These are phyloP conservation scores for Alternaria gansuensis DNA, from an alignment of 2,329 filamentous ascomycete genomes.

Conservation along the genomic window DNA sequence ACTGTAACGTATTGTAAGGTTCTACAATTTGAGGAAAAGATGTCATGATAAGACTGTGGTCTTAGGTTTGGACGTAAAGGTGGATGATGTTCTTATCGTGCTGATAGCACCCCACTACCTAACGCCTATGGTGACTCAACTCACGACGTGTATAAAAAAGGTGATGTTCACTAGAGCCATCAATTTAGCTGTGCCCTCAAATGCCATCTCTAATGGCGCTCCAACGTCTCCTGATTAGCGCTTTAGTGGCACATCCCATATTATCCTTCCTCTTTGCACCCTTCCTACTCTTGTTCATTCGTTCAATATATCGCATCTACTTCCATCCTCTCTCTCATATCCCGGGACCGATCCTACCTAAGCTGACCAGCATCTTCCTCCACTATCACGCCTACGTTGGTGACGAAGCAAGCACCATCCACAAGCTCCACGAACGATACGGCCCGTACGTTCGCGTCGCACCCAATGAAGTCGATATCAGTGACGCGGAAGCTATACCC, in stretches of 20 bases:
- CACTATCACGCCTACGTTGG: constrained; percentile 43
- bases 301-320: constrained; percentile 35
- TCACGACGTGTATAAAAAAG: constrained; percentile 12
- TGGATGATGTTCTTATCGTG: constrained; percentile 1
- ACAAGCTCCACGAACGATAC: constrained; percentile 34
- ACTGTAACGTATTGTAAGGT: background rate
- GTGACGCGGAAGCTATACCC: constrained; percentile 53
- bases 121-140: constrained; percentile 20
- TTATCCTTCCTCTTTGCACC: constrained; percentile 7
- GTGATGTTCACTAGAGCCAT: background rate
- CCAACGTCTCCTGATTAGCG: constrained; percentile 9
- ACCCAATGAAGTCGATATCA: constrained; percentile 41
- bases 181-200: background rate
- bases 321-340: constrained; percentile 38
- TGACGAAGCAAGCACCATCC: constrained; percentile 36
- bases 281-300: constrained; percentile 23
- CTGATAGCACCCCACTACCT: constrained; percentile 23
- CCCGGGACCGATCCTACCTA: constrained; percentile 37
- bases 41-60: background rate
- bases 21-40: background rate
- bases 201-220: constrained; percentile 19
- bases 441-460: constrained; percentile 39
- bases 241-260: constrained; percentile 13
- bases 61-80: background rate
- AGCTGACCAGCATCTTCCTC: constrained; percentile 38